Conservation (phyloP, 1,284 basidiomycete genomes). For the Ceratobasidium sp. region DNA sequence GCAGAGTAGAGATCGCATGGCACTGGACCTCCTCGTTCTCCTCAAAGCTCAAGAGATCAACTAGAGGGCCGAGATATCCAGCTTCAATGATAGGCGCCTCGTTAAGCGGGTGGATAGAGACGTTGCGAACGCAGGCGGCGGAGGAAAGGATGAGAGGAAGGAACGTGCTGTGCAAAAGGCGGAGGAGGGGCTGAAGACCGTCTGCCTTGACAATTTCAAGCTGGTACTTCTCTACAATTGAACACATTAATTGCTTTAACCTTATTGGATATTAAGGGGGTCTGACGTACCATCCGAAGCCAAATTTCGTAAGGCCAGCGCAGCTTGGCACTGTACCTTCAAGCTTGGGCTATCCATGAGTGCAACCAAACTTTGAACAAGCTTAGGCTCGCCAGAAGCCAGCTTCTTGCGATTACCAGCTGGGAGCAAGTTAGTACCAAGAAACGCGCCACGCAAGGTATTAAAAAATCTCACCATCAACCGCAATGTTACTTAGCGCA, state of each 20-base stretch:
- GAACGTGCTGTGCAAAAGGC: conserved; percentile 96
- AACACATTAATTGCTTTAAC: background rate
- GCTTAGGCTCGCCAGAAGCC: conserved; percentile 93
- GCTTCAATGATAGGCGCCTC: conserved; percentile 99
- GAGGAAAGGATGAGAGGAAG: conserved; percentile 99
- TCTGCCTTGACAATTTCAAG: conserved; percentile 98
- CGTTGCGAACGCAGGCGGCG: conserved; percentile 98
- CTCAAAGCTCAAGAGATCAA: conserved; percentile 96
- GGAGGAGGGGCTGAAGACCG: conserved; percentile 91
- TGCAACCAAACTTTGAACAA: conserved; percentile 94
- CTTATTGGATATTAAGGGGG: background rate
- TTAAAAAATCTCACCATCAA: conserved; percentile 75
- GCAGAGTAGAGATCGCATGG: conserved; percentile 98
- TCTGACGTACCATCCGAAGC: conserved; percentile 88
- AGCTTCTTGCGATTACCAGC: conserved; percentile 94
- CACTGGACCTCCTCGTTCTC: conserved; percentile 99
- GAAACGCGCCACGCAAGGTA: conserved; percentile 3
- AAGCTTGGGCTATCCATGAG: conserved; percentile 98
- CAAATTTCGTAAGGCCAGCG: conserved; percentile 94
- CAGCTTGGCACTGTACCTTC: conserved; percentile 99
- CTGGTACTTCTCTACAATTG: conserved; percentile 93
- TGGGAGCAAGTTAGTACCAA: conserved; percentile 54
- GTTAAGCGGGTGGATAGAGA: conserved; percentile 98
- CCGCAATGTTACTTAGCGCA: conserved; percentile 97
- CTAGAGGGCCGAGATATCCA: conserved; percentile 95